These are phyloP conservation scores for Fusarium staphyleae DNA, from an alignment of 2,329 filamentous ascomycete species.

Conservation along the genomic window DNA sequence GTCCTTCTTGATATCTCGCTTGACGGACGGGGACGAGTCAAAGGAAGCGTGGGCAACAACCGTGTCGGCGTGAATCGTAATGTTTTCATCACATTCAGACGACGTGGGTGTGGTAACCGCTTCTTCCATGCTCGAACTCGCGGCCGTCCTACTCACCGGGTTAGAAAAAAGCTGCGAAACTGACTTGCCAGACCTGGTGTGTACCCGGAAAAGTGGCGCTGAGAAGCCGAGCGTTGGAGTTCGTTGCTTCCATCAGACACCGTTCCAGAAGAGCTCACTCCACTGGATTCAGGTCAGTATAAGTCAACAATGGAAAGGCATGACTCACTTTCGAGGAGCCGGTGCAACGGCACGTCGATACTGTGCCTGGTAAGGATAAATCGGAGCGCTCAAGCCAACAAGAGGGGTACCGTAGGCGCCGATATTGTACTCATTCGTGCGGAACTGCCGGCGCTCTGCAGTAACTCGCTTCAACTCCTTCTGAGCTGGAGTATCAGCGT, in stretches of 20 bases:
- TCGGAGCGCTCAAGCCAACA: conserved; percentile 58
- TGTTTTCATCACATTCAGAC: conserved; percentile 61
- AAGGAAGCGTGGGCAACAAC: conserved; percentile 53
- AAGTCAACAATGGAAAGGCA: neutral
- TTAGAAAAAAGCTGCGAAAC: conserved; percentile 45
- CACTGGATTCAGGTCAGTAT: conserved; percentile 23
- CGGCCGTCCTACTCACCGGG: conserved; percentile 45
- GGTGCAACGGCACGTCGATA: conserved; percentile 45
- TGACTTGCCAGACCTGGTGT: conserved; percentile 35
- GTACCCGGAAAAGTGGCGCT: conserved; percentile 49
- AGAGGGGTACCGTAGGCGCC: conserved; percentile 70
- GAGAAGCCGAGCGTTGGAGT: conserved; percentile 44
- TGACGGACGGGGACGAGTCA: conserved; percentile 56
- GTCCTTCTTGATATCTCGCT: conserved; percentile 50
- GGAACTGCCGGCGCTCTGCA: conserved; percentile 92
- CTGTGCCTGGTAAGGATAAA: conserved; percentile 49
- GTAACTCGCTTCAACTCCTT: conserved; percentile 97
- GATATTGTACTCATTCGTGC: conserved; percentile 92
- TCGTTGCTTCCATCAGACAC: conserved; percentile 19
- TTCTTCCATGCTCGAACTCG: conserved; percentile 52
- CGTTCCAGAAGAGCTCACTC: neutral
- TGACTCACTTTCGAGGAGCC: conserved; percentile 43
- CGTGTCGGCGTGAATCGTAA: conserved; percentile 62
- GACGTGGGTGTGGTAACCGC: conserved; percentile 50
- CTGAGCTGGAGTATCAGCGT: conserved; percentile 94